A percentile compares a stretch with the other conserved stretches of the same genome.
These are phyloP conservation scores for Coniophora puteana DNA, from an alignment of 1,284 basidiomycete species.

Conservation along the genomic window DNA sequence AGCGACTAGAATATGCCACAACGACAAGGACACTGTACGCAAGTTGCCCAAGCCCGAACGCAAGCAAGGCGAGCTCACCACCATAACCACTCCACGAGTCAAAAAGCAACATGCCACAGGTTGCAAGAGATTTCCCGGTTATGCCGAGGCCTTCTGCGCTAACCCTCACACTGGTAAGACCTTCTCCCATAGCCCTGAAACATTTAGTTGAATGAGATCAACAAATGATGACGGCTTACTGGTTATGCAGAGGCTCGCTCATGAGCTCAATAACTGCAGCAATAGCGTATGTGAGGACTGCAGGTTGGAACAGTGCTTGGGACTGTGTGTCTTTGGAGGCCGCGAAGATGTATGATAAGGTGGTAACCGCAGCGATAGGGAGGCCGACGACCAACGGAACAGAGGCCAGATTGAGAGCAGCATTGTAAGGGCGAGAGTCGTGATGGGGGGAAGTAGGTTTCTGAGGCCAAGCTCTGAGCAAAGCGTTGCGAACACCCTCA, in stretches of 20 bases:
- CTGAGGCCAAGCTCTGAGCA: conserved; percentile 51
- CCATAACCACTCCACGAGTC: conserved; percentile 30
- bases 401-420: conserved; percentile 45
- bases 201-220: conserved; percentile 11
- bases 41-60: conserved; percentile 81
- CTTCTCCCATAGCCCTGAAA: conserved; percentile 60
- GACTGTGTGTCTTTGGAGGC: conserved; percentile 45
- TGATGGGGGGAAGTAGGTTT: conserved; percentile 10
- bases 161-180: conserved; percentile 66
- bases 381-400: conserved; percentile 59
- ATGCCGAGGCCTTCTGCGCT: conserved; percentile 83
- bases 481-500: conserved; percentile 86
- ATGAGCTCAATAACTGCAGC: conserved; percentile 76
- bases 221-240: conserved; percentile 33
- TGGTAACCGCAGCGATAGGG: conserved; percentile 43
- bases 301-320: conserved; percentile 63
- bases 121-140: conserved; percentile 67
- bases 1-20: conserved; percentile 30
- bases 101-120: conserved; percentile 60
- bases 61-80: conserved; percentile 59
- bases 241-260: conserved; percentile 83
- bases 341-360: conserved; percentile 46
- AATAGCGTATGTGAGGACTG: conserved; percentile 67
- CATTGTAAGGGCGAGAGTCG: conserved; percentile 7
- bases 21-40: conserved; percentile 56